Base-by-base conservation (phyloP, 2,329 filamentous ascomycete genomes). In the Coleophoma crateriformis region DNA sequence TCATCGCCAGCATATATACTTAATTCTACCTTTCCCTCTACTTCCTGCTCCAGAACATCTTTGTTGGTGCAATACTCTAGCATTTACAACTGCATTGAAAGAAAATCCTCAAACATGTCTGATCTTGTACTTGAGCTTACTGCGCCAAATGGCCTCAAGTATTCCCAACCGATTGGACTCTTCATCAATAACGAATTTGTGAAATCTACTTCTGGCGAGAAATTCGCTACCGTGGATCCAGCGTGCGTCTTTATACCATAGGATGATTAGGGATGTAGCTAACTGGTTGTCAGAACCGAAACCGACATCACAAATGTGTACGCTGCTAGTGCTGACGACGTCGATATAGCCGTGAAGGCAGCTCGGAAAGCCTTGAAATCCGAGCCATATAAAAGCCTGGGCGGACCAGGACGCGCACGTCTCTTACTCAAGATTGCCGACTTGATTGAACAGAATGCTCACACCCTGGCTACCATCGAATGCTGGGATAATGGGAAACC, bases 101-200 rank as follows among this genome's bases (percentile, higher is more conserved):
- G 27, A 7, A 4, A 27, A 27, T 27, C 8, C 27, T 27, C 35
- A 6, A 38, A n/a, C 11, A 38, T 38, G 35, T 38, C 35, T 38
- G 35, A 38, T 13, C 7, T 17, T 38, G 6, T 20, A 12, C 6
- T 44, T 7, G 75, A 87, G 59, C 75, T 90, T 51, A 84, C 76
- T 11, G 85, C 86, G 38, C 87, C 87, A 1, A 90, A 90, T 65
- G 86, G 85, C 59, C 73, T 71, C 66, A 81, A 77, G 58, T 90
- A 86, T 70, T 71, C 68, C 12, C 84, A 88, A 70, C 85, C 86
- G 1, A 72, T 79, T 45, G 87, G 87, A 12, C 75, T 90, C 12
- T 90, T 89, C 67, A 88, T 90, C 69, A 85, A 87, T 72, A 88
- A 89, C 56, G 84, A 88, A 62, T 90, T 87, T 63, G 81, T 88